These are phyloP conservation scores for Mycena maculata DNA, from an alignment of 768 basidiomycete species.

Conservation along the genomic window DNA sequence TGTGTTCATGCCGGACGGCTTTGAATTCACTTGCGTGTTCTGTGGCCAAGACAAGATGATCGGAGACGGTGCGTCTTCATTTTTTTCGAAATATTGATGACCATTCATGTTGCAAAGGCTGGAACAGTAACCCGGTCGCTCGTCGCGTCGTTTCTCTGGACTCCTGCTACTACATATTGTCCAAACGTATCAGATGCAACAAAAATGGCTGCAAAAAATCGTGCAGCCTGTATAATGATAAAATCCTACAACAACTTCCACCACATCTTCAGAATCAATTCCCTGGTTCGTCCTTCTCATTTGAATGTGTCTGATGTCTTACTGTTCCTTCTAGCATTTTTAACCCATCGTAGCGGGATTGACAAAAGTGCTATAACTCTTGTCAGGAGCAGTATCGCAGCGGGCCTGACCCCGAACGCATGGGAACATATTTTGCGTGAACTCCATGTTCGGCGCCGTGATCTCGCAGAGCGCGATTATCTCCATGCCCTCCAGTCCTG, in stretches of 20 bases:
- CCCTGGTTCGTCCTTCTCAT: background rate
- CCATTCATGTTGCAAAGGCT: background rate
- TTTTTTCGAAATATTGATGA: background rate
- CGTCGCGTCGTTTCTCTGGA: background rate
- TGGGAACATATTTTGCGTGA: conserved; percentile 1
- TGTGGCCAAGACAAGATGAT: background rate
- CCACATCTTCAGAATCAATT: conserved; percentile 1
- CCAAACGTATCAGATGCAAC: background rate
- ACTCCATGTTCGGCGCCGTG: background rate
- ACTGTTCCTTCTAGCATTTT: background rate
- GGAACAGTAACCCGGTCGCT: conserved; percentile 14
- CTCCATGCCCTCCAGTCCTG: background rate
- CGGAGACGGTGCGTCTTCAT: background rate
- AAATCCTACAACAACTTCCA: conserved; percentile 7
- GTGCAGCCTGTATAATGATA: conserved; percentile 4
- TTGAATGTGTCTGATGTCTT: background rate
- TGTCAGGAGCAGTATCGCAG: background rate
- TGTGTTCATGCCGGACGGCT: too few species aligned
- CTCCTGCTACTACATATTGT: background rate
- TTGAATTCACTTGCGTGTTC: background rate
- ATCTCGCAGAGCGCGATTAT: conserved; percentile 2
- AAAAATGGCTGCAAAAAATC: background rate
- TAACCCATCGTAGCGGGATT: conserved; percentile 9
- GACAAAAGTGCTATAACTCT: background rate
- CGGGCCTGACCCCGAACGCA: background rate